Base-by-base conservation (phyloP, 495 filamentous ascomycete genomes). In the Hypoxylon fuscum region DNA sequence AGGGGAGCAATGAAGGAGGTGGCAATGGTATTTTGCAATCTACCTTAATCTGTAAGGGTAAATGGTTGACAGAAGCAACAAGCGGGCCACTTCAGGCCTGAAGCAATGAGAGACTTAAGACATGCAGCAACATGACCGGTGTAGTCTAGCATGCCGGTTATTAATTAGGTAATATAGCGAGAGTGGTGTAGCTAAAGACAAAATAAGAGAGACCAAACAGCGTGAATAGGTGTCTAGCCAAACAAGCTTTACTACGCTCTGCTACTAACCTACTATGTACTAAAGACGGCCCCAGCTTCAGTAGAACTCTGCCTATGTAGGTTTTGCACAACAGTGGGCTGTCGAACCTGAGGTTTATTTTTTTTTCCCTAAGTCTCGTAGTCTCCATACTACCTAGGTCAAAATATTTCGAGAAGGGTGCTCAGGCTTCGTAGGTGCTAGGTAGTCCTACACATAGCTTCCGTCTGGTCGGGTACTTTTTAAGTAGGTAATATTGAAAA, bases 401-500 rank as follows among this genome's bases (percentile, higher is more conserved):
- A 27, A 27, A 27, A 4, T 27, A 8, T 8, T 27, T 27, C 4
- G 25, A 3, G 25, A 27, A 8, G 25, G 25, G 8, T 4, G 25
- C 3, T 27, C 25, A 27, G 25, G 25, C 8, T 4, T 27, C 25
- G 25, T 23, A 22, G 18, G n/a, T n/a, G n/a, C n/a, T n/a, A n/a
- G n/a, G n/a, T n/a, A n/a, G n/a, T n/a, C n/a, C n/a, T n/a, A n/a
- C n/a, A n/a, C n/a, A n/a, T n/a, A n/a, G 45, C 37, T 40, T 47
- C 21, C 35, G 23, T 48, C 7, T 29, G 51, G 17, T 20, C 29
- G 32, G 46, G 21, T 51, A 56, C 59, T 56, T 63, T n/a, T 56
- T 46, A 63, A 52, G 59, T 63, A 51, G 23, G 32, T 15, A n/a
- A n/a, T 20, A 40, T n/a, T 21, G 34, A 47, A 42, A 21, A n/a